These are phyloP conservation scores for Eragrostis nindensis DNA, from an alignment of 176 grass and related monocot species.

Conservation along the genomic window DNA sequence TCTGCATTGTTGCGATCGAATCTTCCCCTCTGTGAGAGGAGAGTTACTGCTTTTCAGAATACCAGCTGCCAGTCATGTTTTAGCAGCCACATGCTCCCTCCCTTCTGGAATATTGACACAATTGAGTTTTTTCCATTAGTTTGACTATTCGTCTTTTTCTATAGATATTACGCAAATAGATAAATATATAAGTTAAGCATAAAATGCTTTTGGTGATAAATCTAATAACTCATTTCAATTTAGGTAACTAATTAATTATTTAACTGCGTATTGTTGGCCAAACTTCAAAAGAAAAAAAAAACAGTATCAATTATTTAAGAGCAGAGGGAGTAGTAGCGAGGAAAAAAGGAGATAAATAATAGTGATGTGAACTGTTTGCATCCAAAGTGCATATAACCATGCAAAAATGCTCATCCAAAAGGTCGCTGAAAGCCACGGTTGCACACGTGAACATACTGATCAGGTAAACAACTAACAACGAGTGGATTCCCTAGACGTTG, in stretches of 20 bases:
- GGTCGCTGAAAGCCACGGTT: not conserved
- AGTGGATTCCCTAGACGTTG: not conserved
- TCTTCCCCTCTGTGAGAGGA: not conserved
- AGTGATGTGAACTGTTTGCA: slow-evolving; percentile 5
- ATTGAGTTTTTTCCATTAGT: too few species aligned
- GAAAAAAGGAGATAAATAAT: slow-evolving; percentile 5
- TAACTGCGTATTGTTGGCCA: too few species aligned
- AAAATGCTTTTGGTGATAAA: too few species aligned
- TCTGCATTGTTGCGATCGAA: not conserved
- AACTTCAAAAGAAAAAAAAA: not conserved
- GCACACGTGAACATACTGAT: not conserved
- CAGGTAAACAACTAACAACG: not conserved
- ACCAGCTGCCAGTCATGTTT: not conserved
- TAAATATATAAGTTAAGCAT: too few species aligned
- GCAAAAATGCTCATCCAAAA: not conserved
- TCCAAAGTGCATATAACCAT: slow-evolving; percentile 21
- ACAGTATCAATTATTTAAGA: not conserved
- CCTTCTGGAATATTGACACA: too few species aligned
- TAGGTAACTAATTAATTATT: too few species aligned
- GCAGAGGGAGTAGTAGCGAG: not conserved
- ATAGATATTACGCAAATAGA: too few species aligned
- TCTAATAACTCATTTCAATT: too few species aligned
- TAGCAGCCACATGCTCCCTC: not conserved
- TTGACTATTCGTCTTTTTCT: too few species aligned
- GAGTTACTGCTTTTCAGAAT: not conserved